Base-by-base conservation (phyloP, 2,329 filamentous ascomycete species). In the Cladosporium austrohemisphaericum region DNA sequence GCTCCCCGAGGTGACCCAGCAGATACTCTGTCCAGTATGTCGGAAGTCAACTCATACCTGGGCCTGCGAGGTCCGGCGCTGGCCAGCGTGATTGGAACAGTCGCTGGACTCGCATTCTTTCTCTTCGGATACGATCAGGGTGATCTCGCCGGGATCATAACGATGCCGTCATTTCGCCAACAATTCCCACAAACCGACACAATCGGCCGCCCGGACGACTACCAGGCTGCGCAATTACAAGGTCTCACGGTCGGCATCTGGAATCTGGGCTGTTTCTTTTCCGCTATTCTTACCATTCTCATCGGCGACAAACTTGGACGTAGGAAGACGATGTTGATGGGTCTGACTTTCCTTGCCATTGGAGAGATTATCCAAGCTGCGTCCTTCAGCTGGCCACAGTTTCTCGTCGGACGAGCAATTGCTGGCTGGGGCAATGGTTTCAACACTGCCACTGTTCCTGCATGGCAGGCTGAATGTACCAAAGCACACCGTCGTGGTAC, bases 91-190 rank as follows among this genome's bases (percentile, higher is more conserved):
- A 50, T 50, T 16, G 48, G 48, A 5, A 25, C 29, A 14, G 28
- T 41, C 18, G 35, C 50, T 11, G 50, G 41, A 23, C 31, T 46
- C 4, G 40, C 37, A 8, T 45, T 49, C 37, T 49, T 43, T 38
- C 20, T 56, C 38, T 76, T 80, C 53, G 78, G 78, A 33, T 80
- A 79, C 83, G 86, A 88, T 65, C 84, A 86, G 65, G 69, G 55
- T 35, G 59, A 60, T 44, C 51, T 60, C 8, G 59, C 55, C 29
- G 54, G 57, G 22, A 80, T 91, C 55, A 71, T 91, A 48, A 88
- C 85, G 2, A 76, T 90, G 60, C 69, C 76, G 20, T 75, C 76
- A 2, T 86, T 86, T 57, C 70, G 80, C 2, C 57, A 50, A 13
- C 57, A 63, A 26, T 71, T 72, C 43, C 69, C 69, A 14, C 54